These are phyloP conservation scores for Ramularia collo-cygni DNA, from an alignment of 2,329 filamentous ascomycete species.

Conservation along the genomic window DNA sequence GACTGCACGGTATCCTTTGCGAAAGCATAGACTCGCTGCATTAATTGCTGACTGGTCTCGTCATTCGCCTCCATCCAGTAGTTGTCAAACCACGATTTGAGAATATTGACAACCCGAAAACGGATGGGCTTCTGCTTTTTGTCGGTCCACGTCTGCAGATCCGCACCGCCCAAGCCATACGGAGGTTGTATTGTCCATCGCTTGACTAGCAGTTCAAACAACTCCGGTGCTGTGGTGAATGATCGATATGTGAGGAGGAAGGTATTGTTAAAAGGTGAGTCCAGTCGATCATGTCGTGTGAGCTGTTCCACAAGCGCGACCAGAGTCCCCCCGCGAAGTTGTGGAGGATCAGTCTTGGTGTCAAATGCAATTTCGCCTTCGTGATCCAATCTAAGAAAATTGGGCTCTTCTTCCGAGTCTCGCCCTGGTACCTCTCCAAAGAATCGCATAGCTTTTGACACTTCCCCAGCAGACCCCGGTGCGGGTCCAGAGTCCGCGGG, in stretches of 20 bases:
- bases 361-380: constrained; percentile 89
- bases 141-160: constrained; percentile 84
- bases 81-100: constrained; percentile 97
- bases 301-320: constrained; percentile 88
- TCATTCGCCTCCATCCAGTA: constrained; percentile 97
- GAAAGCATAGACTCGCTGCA: constrained; percentile 84
- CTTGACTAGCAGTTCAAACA: constrained; percentile 88
- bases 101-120: constrained; percentile 92
- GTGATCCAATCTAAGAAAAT: constrained; percentile 78
- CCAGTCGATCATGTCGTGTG: constrained; percentile 89
- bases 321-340: constrained; percentile 82
- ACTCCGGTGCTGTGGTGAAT: constrained; percentile 81
- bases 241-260: constrained; percentile 96
- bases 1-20: constrained; percentile 87
- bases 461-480: constrained; percentile 29
- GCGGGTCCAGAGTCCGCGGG: constrained; percentile 18
- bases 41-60: constrained; percentile 74
- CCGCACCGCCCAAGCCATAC: constrained; percentile 64
- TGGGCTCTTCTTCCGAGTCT: constrained; percentile 68
- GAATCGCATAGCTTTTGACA: constrained; percentile 38
- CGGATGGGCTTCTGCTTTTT: constrained; percentile 93
- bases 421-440: constrained; percentile 22
- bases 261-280: constrained; percentile 93
- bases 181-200: constrained; percentile 91
- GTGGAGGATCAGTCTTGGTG: constrained; percentile 64